A percentile compares a stretch with the other conserved stretches of the same genome.
phyloP scores from a whole-genome alignment of 2,329 filamentous ascomycete genomes.

The Exophiala oligosperma region DNA sequence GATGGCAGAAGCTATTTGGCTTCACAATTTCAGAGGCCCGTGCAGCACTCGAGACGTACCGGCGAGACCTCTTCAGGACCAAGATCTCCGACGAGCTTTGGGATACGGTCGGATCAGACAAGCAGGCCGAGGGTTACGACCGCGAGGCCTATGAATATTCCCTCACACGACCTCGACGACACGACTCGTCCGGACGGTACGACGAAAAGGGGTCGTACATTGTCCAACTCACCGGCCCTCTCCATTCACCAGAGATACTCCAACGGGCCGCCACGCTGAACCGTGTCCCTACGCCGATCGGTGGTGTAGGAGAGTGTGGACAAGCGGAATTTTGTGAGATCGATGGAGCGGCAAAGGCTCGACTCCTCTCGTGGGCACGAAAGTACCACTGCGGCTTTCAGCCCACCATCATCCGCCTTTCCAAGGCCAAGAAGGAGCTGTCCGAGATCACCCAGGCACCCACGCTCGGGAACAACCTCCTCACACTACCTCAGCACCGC shows the following conservation, averaged over 20 bases:
- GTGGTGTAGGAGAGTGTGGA: conserved; percentile 26
- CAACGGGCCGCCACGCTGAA: conserved; percentile 23
- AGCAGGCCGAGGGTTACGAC: conserved; percentile 38
- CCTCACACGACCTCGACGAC: not conserved
- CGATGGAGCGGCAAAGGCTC: conserved; percentile 16
- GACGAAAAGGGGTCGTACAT: conserved; percentile 24
- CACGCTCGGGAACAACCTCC: conserved; percentile 27
- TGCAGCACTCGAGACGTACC: conserved; percentile 35
- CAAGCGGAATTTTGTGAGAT: conserved; percentile 31
- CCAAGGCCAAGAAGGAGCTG: conserved; percentile 32
- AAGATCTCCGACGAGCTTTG: conserved; percentile 40
- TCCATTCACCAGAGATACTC: conserved; percentile 27
- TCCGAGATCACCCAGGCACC: conserved; percentile 28
- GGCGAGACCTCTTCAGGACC: conserved; percentile 35
- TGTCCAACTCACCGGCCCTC: conserved; percentile 28
- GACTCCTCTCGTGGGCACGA: conserved; percentile 24
- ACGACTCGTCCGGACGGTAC: not conserved
- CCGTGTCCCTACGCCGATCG: conserved; percentile 13
- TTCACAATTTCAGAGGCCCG: conserved; percentile 35
- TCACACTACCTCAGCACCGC: conserved; percentile 34
- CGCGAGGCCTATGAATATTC: conserved; percentile 41
- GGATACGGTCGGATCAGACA: conserved; percentile 32
- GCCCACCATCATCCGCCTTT: conserved; percentile 33
- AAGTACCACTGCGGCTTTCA: conserved; percentile 21
- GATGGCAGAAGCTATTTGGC: conserved; percentile 39